A percentile compares a stretch with the other conserved stretches of the same genome.
phyloP scores from a whole-genome alignment of 768 basidiomycete species.

The Rhodotorula babjevae region DNA sequence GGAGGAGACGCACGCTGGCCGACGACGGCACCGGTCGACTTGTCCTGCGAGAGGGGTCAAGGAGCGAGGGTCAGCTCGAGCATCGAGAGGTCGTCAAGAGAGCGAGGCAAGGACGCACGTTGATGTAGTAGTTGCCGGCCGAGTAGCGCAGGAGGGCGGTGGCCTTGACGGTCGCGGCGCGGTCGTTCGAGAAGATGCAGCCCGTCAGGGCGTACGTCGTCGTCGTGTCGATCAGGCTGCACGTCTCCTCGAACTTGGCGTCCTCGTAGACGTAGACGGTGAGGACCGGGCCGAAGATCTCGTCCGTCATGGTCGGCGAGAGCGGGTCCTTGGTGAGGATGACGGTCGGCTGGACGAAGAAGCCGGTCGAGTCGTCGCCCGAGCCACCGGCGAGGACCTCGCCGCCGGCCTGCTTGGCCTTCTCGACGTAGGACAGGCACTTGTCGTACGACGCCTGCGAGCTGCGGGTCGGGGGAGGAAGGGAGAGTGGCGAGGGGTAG shows the following conservation, averaged over 20 bases:
- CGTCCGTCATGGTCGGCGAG: constrained; percentile 82
- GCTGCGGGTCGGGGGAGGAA: constrained; percentile 48
- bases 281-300: constrained; percentile 94
- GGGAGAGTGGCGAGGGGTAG: constrained; percentile 9
- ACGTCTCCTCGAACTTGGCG: constrained; percentile 74
- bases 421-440: constrained; percentile 71
- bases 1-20: constrained; percentile 59
- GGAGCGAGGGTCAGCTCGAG: neutral
- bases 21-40: constrained; percentile 95
- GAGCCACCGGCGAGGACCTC: constrained; percentile 82
- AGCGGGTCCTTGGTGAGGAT: constrained; percentile 87
- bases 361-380: constrained; percentile 81
- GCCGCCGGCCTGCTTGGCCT: constrained; percentile 82
- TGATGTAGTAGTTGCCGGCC: constrained; percentile 82
- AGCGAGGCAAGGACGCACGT: neutral
- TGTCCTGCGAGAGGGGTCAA: constrained; percentile 45
- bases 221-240: constrained; percentile 78
- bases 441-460: constrained; percentile 84
- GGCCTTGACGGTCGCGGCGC: constrained; percentile 70
- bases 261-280: constrained; percentile 91
- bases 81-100: neutral
- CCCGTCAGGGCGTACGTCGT: constrained; percentile 92
- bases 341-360: constrained; percentile 88
- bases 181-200: constrained; percentile 78
- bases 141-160: constrained; percentile 80